Conservation (phyloP, 192 early-diverging fungal species). For the Diversispora eburnea region DNA sequence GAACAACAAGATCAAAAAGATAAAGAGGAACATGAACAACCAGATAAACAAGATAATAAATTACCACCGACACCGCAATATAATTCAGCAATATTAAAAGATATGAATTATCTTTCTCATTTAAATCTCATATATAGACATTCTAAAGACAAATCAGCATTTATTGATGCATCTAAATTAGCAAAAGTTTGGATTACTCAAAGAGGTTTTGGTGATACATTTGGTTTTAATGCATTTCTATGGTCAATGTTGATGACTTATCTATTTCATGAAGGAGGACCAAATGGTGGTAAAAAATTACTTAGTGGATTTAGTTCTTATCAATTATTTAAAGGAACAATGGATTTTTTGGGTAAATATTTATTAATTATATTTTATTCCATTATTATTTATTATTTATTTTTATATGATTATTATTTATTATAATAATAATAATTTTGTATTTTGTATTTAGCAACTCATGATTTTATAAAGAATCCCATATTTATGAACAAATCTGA, state of each 20-base stretch:
- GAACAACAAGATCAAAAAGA: not conserved
- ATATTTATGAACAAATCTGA: constrained; percentile 69
- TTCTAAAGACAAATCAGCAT: constrained; percentile 63
- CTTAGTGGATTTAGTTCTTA: constrained; percentile 73
- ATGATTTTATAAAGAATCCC: constrained; percentile 61
- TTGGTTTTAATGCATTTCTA: constrained; percentile 72
- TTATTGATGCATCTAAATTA: constrained; percentile 76
- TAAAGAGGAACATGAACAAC: constrained; percentile 27
- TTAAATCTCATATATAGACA: constrained; percentile 77
- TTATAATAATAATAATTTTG: not conserved
- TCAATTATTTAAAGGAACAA: constrained; percentile 79
- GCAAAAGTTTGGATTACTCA: constrained; percentile 85
- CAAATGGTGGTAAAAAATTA: constrained; percentile 59
- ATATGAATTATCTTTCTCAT: constrained; percentile 70
- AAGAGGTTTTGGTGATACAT: constrained; percentile 54
- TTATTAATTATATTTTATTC: not conserved
- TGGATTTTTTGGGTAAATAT: constrained; percentile 70
- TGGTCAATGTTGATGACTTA: constrained; percentile 86
- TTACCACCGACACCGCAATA: constrained; percentile 81
- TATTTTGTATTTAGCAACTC: constrained; percentile 41
- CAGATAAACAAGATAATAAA: not conserved
- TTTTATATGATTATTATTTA: not conserved
- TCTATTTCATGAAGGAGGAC: constrained; percentile 62
- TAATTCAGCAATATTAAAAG: constrained; percentile 78
- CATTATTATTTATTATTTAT: not conserved